Conservation (phyloP, 805 yeast species). For the Deakozyma indianensis region DNA sequence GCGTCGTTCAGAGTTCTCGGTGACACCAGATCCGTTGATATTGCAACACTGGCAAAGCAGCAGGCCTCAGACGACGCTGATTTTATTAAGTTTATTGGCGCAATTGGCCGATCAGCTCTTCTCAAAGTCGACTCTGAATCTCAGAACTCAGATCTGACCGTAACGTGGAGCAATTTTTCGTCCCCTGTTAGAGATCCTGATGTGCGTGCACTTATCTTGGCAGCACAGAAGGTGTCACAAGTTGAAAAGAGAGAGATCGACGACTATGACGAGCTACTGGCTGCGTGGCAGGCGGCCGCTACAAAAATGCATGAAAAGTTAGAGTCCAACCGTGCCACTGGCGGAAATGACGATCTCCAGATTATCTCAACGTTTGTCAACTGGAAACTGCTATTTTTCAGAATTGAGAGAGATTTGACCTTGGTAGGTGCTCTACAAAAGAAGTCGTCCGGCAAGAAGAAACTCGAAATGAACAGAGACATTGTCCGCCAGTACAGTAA, state of each 20-base stretch:
- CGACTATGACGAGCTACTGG: conserved; percentile 39
- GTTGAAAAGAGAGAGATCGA: conserved; percentile 6
- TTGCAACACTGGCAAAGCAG: conserved; percentile 34
- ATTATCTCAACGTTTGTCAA: conserved; percentile 62
- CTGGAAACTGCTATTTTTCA: conserved; percentile 49
- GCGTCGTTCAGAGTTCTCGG: conserved; percentile 16
- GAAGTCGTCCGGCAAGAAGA: background rate
- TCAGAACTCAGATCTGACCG: conserved; percentile 19
- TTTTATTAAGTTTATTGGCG: conserved; percentile 26
- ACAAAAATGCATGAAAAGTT: conserved; percentile 44
- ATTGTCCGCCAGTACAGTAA: conserved; percentile 34
- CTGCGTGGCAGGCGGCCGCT: conserved; percentile 58
- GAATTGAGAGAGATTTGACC: conserved; percentile 56
- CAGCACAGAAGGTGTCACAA: conserved; percentile 15
- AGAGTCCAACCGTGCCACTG: conserved; percentile 11
- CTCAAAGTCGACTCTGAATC: conserved; percentile 10
- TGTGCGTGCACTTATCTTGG: conserved; percentile 33
- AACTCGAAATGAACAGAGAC: conserved; percentile 20
- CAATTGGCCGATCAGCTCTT: background rate
- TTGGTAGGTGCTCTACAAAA: conserved; percentile 15
- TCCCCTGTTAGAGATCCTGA: conserved; percentile 61
- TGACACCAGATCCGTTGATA: conserved; percentile 26
- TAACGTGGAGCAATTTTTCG: conserved; percentile 44
- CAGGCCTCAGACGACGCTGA: conserved; percentile 25
- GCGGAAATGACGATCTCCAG: conserved; percentile 42